phyloP scores from a whole-genome alignment of 1,139 yeast genomes.

The Arxiozyma heterogenica region DNA sequence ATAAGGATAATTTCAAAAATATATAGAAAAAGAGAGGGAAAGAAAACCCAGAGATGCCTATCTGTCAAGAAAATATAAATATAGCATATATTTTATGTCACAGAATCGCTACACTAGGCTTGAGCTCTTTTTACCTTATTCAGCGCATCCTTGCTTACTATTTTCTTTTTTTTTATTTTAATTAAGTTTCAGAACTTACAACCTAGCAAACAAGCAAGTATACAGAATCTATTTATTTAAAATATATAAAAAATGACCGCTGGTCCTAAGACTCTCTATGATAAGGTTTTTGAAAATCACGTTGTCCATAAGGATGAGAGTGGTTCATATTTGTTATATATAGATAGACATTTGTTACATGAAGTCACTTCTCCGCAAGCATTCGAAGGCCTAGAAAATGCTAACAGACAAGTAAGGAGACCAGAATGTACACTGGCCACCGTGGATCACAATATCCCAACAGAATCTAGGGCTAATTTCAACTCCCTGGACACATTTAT shows the following conservation, averaged over 20 bases:
- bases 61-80: not conserved
- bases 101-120: not conserved
- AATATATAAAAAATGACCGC: constrained; percentile 4
- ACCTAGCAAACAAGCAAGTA: not conserved
- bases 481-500: constrained; percentile 73
- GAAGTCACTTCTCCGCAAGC: constrained; percentile 99
- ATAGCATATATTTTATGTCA: too few relatives aligned
- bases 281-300: constrained; percentile 92
- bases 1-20: not conserved
- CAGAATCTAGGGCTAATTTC: constrained; percentile 69
- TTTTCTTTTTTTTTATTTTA: too few relatives aligned
- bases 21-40: too few relatives aligned
- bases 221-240: not conserved
- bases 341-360: constrained; percentile 94
- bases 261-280: constrained; percentile 70
- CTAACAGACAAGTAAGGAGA: constrained; percentile 84
- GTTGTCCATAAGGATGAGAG: constrained; percentile 82
- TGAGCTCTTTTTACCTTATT: too few relatives aligned
- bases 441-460: constrained; percentile 96
- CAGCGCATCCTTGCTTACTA: too few relatives aligned
- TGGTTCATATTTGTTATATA: constrained; percentile 77
- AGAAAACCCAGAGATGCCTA: too few relatives aligned
- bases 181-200: not conserved
- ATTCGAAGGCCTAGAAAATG: constrained; percentile 84
- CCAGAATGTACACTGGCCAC: constrained; percentile 93